Conservation (phyloP, 768 basidiomycete species). For the Cystofilobasidium bisporidii region DNA sequence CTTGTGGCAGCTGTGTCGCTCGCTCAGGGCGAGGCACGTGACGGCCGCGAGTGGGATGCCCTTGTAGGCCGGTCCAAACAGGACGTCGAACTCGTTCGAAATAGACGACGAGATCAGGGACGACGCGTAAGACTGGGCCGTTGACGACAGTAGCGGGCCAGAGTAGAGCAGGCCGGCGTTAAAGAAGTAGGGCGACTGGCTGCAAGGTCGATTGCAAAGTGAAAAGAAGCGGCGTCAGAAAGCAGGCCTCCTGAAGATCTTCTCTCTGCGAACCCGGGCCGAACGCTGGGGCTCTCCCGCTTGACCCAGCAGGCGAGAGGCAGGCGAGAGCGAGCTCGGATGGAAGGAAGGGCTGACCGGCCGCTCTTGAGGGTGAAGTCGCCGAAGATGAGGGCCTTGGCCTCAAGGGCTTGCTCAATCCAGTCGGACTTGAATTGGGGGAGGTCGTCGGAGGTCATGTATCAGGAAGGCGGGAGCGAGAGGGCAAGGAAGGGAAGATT, state of each 20-base stretch:
- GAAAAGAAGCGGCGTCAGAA: not conserved
- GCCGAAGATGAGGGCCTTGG: slow-evolving; percentile 55
- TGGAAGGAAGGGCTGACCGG: slow-evolving; percentile 49
- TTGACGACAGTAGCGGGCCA: slow-evolving; percentile 64
- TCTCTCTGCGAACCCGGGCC: no score
- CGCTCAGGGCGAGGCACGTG: slow-evolving; percentile 64
- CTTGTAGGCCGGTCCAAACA: slow-evolving; percentile 97
- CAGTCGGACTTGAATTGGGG: slow-evolving; percentile 37
- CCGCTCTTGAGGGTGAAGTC: slow-evolving; percentile 90
- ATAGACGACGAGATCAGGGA: slow-evolving; percentile 57
- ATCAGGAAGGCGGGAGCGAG: no score
- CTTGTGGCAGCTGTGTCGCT: slow-evolving; percentile 54
- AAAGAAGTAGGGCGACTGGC: slow-evolving; percentile 92
- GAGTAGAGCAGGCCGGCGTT: slow-evolving; percentile 82
- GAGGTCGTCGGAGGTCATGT: not conserved
- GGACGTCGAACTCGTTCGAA: slow-evolving; percentile 55
- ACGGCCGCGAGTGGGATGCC: slow-evolving; percentile 87
- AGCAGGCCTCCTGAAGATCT: no score
- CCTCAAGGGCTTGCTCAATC: slow-evolving; percentile 39
- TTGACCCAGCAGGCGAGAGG: not conserved
- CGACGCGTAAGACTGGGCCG: slow-evolving; percentile 73
- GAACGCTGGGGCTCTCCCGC: no score
- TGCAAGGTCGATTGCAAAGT: slow-evolving; percentile 33
- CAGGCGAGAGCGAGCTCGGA: slow-evolving; percentile 3
- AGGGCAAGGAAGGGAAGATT: no score